Evolutionary conservation across 1,284 basidiomycete species (phyloP).

Genomic region (Hypsizygus ulmarius): DNA sequence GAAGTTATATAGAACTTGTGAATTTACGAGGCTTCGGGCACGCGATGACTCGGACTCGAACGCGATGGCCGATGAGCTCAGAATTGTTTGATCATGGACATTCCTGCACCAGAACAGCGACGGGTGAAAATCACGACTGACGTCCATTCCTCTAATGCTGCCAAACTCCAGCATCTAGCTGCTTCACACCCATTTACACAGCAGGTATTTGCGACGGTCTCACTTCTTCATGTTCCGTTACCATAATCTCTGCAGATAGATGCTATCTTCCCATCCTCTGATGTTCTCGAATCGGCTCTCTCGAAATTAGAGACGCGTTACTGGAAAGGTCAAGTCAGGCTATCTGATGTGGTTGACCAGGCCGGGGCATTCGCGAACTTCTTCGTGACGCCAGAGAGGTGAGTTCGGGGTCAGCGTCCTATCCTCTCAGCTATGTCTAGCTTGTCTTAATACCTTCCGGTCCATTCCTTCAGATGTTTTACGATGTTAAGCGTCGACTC

Average conservation of each 20-base stretch:
- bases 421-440: background rate
- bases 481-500: constrained; percentile 34
- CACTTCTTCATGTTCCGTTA: constrained; percentile 1
- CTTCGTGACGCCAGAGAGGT: constrained; percentile 9
- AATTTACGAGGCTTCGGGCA: too few relatives aligned
- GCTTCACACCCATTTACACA: constrained; percentile 48
- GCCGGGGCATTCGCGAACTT: constrained; percentile 10
- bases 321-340: constrained; percentile 35
- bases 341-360: constrained; percentile 41
- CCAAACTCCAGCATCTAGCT: constrained; percentile 34
- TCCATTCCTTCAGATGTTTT: constrained; percentile 28
- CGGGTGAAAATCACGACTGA: constrained; percentile 36
- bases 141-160: constrained; percentile 21
- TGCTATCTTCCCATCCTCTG: constrained; percentile 46
- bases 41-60: too few relatives aligned
- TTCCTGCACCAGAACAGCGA: constrained; percentile 16
- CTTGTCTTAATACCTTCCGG: background rate
- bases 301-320: constrained; percentile 41
- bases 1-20: too few relatives aligned
- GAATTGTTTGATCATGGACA: constrained; percentile 5
- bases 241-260: constrained; percentile 47
- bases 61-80: background rate
- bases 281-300: constrained; percentile 35
- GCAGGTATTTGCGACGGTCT: constrained; percentile 37
- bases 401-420: background rate